Evolutionary conservation across 345 rosid species (phyloP).

Genomic region (Fremontodendron californicum): DNA sequence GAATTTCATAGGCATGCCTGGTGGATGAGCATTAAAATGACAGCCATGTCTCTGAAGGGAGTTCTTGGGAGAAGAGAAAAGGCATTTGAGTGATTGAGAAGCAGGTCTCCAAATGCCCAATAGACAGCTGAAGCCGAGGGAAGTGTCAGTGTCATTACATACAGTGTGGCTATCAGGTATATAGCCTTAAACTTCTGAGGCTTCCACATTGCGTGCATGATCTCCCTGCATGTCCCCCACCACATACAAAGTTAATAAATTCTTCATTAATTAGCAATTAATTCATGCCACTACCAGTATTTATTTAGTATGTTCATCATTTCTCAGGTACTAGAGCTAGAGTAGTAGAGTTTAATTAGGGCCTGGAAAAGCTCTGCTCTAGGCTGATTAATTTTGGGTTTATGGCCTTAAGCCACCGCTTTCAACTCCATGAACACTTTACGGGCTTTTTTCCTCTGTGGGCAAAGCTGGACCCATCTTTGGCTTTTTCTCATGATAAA

Average conservation of each 20-base stretch:
- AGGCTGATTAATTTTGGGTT: neutral
- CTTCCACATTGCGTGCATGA: constrained; percentile 99
- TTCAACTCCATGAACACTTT: neutral
- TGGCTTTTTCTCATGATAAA: constrained; percentile 26
- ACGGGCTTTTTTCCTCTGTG: neutral
- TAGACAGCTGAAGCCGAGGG: constrained; percentile 96
- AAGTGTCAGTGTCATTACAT: constrained; percentile 84
- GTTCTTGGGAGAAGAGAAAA: constrained; percentile 79
- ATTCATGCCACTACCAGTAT: neutral
- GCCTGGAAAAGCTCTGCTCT: neutral
- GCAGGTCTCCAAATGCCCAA: constrained; percentile 98
- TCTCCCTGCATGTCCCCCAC: constrained; percentile 49
- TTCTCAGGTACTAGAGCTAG: neutral
- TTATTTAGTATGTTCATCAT: neutral
- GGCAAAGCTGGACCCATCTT: constrained; percentile 13
- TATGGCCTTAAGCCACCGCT: neutral
- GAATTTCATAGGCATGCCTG: constrained; percentile 41
- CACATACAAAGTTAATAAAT: neutral
- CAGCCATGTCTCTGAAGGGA: constrained; percentile 82
- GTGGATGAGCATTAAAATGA: constrained; percentile 89
- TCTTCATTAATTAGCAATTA: neutral
- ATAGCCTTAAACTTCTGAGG: constrained; percentile 96
- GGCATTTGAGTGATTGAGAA: constrained; percentile 91
- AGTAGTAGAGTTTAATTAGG: neutral
- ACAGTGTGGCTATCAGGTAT: constrained; percentile 74